Base-by-base conservation (phyloP, 176 grass and related monocot genomes). In the Poa pratensis region DNA sequence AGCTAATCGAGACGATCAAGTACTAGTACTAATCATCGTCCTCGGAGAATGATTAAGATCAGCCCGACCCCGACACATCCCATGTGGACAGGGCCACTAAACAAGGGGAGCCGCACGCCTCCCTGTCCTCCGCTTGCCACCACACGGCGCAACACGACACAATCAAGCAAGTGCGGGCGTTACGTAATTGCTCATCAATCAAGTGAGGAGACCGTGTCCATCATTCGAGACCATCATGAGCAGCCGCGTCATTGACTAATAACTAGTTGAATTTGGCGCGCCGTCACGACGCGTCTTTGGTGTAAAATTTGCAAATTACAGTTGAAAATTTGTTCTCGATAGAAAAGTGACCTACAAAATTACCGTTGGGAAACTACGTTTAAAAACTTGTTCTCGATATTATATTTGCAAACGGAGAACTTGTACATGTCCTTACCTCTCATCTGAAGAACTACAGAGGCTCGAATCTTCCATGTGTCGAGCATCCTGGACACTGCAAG, bases 11-110 rank as follows among this genome's bases (percentile, higher is more conserved):
- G 30, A 43, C 42, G 40, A 30, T 51, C 15, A 32, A 35, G 34
- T 35, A 37, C 5, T 37, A 35, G 35, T 37, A 17, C 3, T 4
- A 76, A 18, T 75, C 73, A 58, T 28, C 26, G 1, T 3, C 16
- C 6, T 32, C 6, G 62, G 14, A 2, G 11, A 65, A 65, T 65
- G 16, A 65, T 65, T 65, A 65, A 32, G n/a, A 62, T 62, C 22
- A 7, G 9, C 24, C 53, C 17, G 1, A 5, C 1, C 54, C 54
- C n/a, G 30, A 24, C 52, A 58, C 80, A 87, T 17, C 59, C 75
- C 89, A 90, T 76, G 76, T 90, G 89, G 9, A 5, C 23, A 35
- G 26, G 28, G n/a, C 30, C 84, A 67, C 73, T 50, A 83, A 83
- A 83, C 84, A 68, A 81, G 34, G 88, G 59, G 75, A 84, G 76